A percentile compares a stretch with the other conserved stretches of the same genome.
phyloP scores from a whole-genome alignment of 2,329 filamentous ascomycete genomes.

The Hymenoscyphus scutula region DNA sequence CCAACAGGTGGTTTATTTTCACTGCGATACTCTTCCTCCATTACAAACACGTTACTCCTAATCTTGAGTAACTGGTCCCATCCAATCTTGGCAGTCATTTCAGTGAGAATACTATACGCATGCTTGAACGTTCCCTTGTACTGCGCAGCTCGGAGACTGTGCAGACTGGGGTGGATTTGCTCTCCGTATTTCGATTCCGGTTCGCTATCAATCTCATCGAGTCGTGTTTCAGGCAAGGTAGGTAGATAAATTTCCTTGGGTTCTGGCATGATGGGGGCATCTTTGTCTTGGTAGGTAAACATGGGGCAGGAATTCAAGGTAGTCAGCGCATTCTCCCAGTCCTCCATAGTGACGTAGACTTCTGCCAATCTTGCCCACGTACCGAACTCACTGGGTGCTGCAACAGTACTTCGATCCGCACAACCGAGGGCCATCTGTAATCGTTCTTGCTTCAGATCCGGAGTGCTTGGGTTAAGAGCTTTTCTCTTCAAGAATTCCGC shows the following conservation, averaged over 20 bases:
- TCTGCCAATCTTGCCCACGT: slow-evolving; percentile 94
- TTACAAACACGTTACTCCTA: slow-evolving; percentile 95
- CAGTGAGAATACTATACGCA: slow-evolving; percentile 89
- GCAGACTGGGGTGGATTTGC: slow-evolving; percentile 80
- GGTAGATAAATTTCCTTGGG: slow-evolving; percentile 85
- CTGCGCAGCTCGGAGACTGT: slow-evolving; percentile 80
- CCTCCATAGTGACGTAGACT: slow-evolving; percentile 89
- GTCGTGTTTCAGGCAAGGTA: slow-evolving; percentile 79
- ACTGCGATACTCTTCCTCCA: slow-evolving; percentile 97
- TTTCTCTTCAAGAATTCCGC: slow-evolving; percentile 89
- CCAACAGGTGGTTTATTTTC: slow-evolving; percentile 68
- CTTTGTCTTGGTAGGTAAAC: slow-evolving; percentile 99
- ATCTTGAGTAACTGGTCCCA: slow-evolving; percentile 97
- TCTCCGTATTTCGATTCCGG: slow-evolving; percentile 78
- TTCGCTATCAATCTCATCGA: slow-evolving; percentile 95
- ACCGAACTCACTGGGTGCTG: slow-evolving; percentile 93
- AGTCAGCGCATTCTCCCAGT: slow-evolving; percentile 93
- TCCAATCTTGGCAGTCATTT: slow-evolving; percentile 93
- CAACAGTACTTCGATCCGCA: slow-evolving; percentile 90
- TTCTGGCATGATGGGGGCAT: slow-evolving; percentile 90
- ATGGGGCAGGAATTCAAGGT: slow-evolving; percentile 98
- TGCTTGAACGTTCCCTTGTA: slow-evolving; percentile 97
- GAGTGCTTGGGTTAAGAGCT: slow-evolving; percentile 54
- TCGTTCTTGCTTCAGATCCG: slow-evolving; percentile 61
- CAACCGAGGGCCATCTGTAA: slow-evolving; percentile 86